These are phyloP conservation scores for Cyathus striatus DNA, from an alignment of 768 basidiomycete species.

Conservation along the genomic window DNA sequence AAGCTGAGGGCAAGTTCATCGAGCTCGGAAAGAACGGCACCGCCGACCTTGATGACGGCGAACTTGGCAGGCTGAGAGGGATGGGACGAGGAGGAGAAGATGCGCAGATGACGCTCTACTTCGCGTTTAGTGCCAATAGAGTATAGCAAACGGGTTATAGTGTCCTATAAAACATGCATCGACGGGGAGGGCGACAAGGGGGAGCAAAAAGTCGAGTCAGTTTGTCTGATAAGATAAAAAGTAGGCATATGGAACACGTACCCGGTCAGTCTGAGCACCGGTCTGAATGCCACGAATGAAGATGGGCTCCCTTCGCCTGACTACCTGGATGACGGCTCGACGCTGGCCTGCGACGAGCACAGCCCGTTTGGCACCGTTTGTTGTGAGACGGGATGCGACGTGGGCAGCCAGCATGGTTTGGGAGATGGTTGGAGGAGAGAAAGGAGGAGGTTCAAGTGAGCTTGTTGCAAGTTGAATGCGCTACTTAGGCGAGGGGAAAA, in stretches of 20 bases:
- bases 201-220: not conserved
- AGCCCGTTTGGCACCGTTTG: slow-evolving; percentile 37
- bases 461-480: too few relatives aligned
- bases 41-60: slow-evolving; percentile 97
- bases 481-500: slow-evolving; percentile 7
- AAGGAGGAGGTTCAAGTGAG: slow-evolving; percentile 9
- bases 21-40: slow-evolving; percentile 87
- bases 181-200: not conserved
- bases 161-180: slow-evolving; percentile 79
- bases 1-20: slow-evolving; percentile 93
- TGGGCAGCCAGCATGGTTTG: slow-evolving; percentile 29
- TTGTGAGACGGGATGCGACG: slow-evolving; percentile 27
- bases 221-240: not conserved
- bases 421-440: slow-evolving; percentile 9
- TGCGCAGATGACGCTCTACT: slow-evolving; percentile 96
- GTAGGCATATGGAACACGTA: slow-evolving; percentile 28
- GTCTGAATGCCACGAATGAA: slow-evolving; percentile 47
- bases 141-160: slow-evolving; percentile 93
- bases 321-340: slow-evolving; percentile 36
- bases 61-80: slow-evolving; percentile 90
- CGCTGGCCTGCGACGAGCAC: slow-evolving; percentile 44
- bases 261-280: slow-evolving; percentile 71
- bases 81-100: slow-evolving; percentile 93
- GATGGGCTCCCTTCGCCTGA: slow-evolving; percentile 29
- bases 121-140: slow-evolving; percentile 96